phyloP scores from a whole-genome alignment of 2,329 filamentous ascomycete genomes.

The Dendryphion nanum region DNA sequence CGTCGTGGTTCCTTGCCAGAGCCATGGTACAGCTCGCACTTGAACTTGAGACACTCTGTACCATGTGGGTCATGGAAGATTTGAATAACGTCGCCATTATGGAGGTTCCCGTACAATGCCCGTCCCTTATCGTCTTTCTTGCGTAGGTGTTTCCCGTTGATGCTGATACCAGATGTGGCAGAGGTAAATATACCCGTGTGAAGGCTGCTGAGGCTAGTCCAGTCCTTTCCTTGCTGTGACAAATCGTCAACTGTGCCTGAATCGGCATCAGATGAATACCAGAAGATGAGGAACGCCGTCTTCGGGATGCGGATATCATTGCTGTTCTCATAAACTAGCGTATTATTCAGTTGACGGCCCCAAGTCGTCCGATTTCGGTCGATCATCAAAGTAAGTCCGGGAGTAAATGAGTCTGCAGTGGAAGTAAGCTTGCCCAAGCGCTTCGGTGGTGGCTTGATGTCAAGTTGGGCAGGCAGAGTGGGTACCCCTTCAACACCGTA shows the following conservation, averaged over 20 bases:
- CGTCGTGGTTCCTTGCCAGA: conserved; percentile 29
- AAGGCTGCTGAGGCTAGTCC: conserved; percentile 52
- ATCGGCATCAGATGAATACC: conserved; percentile 61
- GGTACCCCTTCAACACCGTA: conserved; percentile 12
- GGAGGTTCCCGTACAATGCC: conserved; percentile 63
- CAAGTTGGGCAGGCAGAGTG: conserved; percentile 19
- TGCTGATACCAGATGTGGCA: conserved; percentile 69
- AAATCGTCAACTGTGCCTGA: conserved; percentile 56
- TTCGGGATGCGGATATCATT: conserved; percentile 75
- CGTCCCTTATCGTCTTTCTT: conserved; percentile 53
- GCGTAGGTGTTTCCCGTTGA: conserved; percentile 71
- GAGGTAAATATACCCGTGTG: conserved; percentile 78
- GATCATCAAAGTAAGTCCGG: conserved; percentile 61
- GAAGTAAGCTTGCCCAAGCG: conserved; percentile 66
- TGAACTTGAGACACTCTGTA: conserved; percentile 40
- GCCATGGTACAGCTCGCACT: conserved; percentile 45
- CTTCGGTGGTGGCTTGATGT: conserved; percentile 40
- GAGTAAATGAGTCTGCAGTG: conserved; percentile 63
- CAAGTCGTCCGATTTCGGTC: conserved; percentile 70
- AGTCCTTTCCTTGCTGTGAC: conserved; percentile 50
- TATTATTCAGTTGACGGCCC: conserved; percentile 71
- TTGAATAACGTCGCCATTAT: conserved; percentile 74
- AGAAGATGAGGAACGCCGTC: conserved; percentile 72
- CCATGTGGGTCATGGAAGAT: conserved; percentile 59
- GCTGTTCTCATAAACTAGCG: conserved; percentile 61